Conservation (phyloP, 805 yeast species). For the Schwanniomyces yamadae region DNA sequence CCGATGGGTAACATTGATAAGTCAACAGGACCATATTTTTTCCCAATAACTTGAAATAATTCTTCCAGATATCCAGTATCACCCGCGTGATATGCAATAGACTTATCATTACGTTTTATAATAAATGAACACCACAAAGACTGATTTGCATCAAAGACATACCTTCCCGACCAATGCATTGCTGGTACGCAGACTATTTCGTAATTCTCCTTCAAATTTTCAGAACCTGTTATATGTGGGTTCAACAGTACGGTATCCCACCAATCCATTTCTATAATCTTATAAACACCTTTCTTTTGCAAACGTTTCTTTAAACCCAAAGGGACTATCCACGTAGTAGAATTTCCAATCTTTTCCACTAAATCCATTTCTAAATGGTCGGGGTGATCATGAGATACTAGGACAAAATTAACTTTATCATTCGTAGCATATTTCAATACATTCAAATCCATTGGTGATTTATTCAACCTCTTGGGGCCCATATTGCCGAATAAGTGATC, state of each 20-base stretch:
- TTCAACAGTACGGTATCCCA: conserved; percentile 60
- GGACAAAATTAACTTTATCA: conserved; percentile 58
- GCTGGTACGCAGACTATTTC: conserved; percentile 90
- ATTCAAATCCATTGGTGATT: conserved; percentile 65
- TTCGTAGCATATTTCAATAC: conserved; percentile 54
- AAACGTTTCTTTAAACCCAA: conserved; percentile 66
- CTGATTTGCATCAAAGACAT: conserved; percentile 72
- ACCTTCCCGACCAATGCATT: conserved; percentile 95
- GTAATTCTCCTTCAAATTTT: conserved; percentile 48
- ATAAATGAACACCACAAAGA: conserved; percentile 90
- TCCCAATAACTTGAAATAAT: conserved; percentile 64
- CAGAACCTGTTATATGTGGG: conserved; percentile 38
- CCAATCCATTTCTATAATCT: conserved; percentile 83
- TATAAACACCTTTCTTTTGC: conserved; percentile 55
- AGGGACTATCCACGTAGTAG: conserved; percentile 83
- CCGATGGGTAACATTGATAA: conserved; percentile 88
- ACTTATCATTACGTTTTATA: conserved; percentile 61
- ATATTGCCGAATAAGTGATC: conserved; percentile 61
- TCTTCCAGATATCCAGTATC: conserved; percentile 89
- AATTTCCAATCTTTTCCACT: conserved; percentile 51
- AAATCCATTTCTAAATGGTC: conserved; percentile 81
- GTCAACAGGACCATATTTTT: conserved; percentile 53
- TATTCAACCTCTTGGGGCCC: conserved; percentile 84
- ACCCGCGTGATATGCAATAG: conserved; percentile 87
- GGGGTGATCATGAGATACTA: conserved; percentile 94